Base-by-base conservation (phyloP, 208 protist genomes). In the Crithidia expoeki region DNA sequence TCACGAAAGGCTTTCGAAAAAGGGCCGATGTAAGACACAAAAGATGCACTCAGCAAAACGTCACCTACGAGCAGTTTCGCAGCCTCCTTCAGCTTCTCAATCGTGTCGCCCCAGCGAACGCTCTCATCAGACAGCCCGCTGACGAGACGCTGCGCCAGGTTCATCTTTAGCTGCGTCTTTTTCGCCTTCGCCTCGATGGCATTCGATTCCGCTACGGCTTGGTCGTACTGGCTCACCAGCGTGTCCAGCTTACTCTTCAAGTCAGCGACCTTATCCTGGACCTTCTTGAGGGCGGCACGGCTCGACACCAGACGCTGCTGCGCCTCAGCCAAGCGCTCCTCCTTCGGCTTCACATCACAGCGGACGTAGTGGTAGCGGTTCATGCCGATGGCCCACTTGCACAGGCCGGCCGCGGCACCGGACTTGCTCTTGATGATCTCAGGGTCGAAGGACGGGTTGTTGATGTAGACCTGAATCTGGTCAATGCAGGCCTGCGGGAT, bases 21-120 rank as follows among this genome's bases (percentile, higher is more conserved):
- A 36, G 97, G 94, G 44, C 98, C 98, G 76, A 99, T 97, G 88
- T 99, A 99, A 27, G 96, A 98, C 50, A 99, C 89, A 69, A 99
- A 99, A 0, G 98, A 98, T 5, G 98, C 88, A 12, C 93, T 89
- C 19, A 99, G 77, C 61, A 99, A 89, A 40, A 99, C 97, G 78
- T 99, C 98, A 40, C 98, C 98, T 14, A 99, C 80, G 9, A 99
- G 88, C 21, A 98, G 95, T 23, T 75, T 85, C 2, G 90, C 90
- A 19, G 85, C 80, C 33, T 90, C 79, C 74, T 98, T 89, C 36
- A 99, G 89, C 30, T 96, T 80, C 56, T 93, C 81, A 59, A 99
- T 98, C 27, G 89, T 94, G 38, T 95, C 81, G 49, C 85, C 90
- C 98, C 98, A 99, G 53, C 98, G 94, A 44, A 98, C 94, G 62